Conservation (phyloP, 129 eudicot genomes). For the Arctium lappa region DNA sequence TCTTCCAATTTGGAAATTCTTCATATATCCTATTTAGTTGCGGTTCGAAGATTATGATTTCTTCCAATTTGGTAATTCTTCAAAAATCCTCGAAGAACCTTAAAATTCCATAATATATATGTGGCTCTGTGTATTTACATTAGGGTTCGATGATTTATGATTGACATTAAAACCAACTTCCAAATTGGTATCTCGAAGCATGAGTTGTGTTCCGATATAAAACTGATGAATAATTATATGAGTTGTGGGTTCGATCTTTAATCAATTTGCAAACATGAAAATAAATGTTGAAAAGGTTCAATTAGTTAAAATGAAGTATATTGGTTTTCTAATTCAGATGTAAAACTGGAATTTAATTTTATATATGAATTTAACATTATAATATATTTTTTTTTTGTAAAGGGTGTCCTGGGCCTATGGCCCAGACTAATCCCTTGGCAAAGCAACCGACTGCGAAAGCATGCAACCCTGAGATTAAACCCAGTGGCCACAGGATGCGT, state of each 20-base stretch:
- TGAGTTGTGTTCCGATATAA: background rate
- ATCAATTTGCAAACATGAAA: background rate
- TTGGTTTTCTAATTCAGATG: background rate
- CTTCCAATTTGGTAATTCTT: background rate
- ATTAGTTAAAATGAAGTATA: background rate
- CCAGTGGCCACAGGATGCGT: too few relatives aligned
- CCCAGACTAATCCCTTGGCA: too few relatives aligned
- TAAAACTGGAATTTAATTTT: background rate
- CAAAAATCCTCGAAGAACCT: background rate
- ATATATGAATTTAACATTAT: background rate
- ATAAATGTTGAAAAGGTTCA: background rate
- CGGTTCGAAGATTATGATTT: background rate
- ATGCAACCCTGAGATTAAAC: too few relatives aligned
- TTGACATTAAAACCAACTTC: background rate
- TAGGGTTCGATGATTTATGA: background rate
- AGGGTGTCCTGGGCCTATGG: too few relatives aligned
- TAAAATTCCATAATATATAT: too few relatives aligned
- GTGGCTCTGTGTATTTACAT: background rate
- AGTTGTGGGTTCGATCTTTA: background rate
- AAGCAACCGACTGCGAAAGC: too few relatives aligned
- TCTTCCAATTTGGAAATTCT: background rate
- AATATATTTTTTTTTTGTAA: too few relatives aligned
- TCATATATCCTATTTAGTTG: background rate
- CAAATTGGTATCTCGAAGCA: background rate
- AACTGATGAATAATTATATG: background rate